Percentiles rank a stretch among this genome's conserved stretches.
Evolutionary conservation across 305 asterid species (phyloP).

Genomic region (Plantago coronopus): DNA sequence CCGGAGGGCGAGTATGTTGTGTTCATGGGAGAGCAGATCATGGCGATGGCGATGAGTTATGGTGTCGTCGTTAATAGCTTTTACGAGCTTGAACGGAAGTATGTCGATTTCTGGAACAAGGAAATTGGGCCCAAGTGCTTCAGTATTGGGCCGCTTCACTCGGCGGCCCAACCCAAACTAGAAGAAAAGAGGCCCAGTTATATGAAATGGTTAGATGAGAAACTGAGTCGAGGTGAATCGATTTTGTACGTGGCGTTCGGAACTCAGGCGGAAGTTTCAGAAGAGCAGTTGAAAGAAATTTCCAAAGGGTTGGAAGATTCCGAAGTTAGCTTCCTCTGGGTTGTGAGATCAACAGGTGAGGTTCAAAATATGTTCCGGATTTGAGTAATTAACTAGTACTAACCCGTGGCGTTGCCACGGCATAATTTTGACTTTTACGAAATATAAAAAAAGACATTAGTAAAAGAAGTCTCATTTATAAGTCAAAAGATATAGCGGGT

Average conservation of each 20-base stretch:
- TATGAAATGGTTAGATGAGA: constrained; percentile 41
- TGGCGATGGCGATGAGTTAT: constrained; percentile 35
- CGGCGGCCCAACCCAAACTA: constrained; percentile 18
- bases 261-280: constrained; percentile 54
- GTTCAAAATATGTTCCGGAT: too few species aligned
- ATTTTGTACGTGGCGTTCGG: constrained; percentile 73
- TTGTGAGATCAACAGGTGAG: constrained; percentile 17
- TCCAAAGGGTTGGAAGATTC: constrained; percentile 48
- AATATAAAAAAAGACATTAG: too few species aligned
- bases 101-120: constrained; percentile 41
- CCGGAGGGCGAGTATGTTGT: constrained; percentile 47
- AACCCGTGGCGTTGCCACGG: too few species aligned
- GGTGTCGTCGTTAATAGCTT: constrained; percentile 54
- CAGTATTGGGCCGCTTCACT: constrained; percentile 61
- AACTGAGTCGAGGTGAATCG: constrained; percentile 20
- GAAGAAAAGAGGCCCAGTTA: constrained; percentile 17
- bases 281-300: constrained; percentile 45
- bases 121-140: constrained; percentile 44
- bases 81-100: constrained; percentile 42
- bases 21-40: constrained; percentile 36
- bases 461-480: too few species aligned
- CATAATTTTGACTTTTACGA: too few species aligned
- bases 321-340: constrained; percentile 55
- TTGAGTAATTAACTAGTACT: too few species aligned
- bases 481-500: too few species aligned